These are phyloP conservation scores for Pythium oligandrum DNA, from an alignment of 352 stramenopile species.

Conservation along the genomic window DNA sequence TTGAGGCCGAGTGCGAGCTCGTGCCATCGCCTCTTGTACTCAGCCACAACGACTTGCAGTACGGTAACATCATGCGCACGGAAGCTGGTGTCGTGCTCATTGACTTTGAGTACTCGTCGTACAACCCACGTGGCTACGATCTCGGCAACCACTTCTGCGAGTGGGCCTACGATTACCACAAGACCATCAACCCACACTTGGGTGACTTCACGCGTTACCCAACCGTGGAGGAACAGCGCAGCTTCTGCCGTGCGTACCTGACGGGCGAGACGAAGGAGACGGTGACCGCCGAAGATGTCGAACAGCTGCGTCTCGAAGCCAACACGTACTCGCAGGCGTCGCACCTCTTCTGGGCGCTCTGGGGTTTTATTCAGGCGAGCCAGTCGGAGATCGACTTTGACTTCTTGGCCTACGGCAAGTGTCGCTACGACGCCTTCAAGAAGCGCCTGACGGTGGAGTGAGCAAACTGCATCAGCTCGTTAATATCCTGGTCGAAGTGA, in stretches of 20 bases:
- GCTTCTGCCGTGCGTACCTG: conserved; percentile 70
- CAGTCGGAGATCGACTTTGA: conserved; percentile 93
- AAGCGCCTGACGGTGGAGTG: conserved; percentile 40
- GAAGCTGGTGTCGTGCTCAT: conserved; percentile 79
- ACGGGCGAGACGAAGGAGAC: conserved; percentile 30
- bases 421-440: conserved; percentile 70
- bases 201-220: conserved; percentile 76
- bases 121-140: conserved; percentile 89
- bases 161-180: conserved; percentile 82
- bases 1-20: conserved; percentile 42
- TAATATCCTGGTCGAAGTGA: no score
- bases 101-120: conserved; percentile 93
- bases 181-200: conserved; percentile 73
- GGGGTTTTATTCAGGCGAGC: conserved; percentile 86
- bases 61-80: conserved; percentile 89
- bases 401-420: conserved; percentile 82
- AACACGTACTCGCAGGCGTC: conserved; percentile 83
- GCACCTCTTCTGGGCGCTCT: conserved; percentile 90
- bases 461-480: background rate
- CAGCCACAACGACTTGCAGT: conserved; percentile 92
- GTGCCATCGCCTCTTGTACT: conserved; percentile 79
- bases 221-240: conserved; percentile 51
- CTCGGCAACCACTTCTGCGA: conserved; percentile 92
- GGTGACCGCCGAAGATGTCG: conserved; percentile 52
- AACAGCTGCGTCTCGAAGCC: conserved; percentile 56